Conservation (phyloP, 768 basidiomycete genomes). For the Amylocystis lapponica region DNA sequence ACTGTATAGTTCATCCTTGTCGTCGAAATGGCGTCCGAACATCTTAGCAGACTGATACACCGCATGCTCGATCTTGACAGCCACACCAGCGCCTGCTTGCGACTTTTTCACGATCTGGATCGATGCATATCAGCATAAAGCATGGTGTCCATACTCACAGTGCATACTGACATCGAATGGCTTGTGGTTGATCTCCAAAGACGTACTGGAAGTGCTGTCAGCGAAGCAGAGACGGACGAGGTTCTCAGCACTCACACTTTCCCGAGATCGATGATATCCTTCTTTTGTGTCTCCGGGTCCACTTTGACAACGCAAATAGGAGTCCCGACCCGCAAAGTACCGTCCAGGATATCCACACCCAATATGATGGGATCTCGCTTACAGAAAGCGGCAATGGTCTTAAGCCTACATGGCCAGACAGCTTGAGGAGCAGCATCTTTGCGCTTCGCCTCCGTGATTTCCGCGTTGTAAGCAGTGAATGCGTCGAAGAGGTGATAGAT, state of each 20-base stretch:
- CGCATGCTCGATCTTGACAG: conserved; percentile 97
- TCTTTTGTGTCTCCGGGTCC: conserved; percentile 85
- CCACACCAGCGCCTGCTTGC: conserved; percentile 94
- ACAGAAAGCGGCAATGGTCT: conserved; percentile 89
- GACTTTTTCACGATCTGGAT: conserved; percentile 81
- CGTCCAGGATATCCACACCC: conserved; percentile 94
- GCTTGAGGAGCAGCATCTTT: conserved; percentile 91
- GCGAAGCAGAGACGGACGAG: neutral
- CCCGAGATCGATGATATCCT: conserved; percentile 86
- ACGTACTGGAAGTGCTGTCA: conserved; percentile 53
- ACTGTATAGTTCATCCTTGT: conserved; percentile 90
- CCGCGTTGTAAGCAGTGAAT: conserved; percentile 90
- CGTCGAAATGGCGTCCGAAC: conserved; percentile 94
- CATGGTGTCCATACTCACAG: neutral
- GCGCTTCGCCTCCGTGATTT: conserved; percentile 89
- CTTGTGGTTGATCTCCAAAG: conserved; percentile 97
- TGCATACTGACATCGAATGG: conserved; percentile 54
- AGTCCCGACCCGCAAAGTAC: conserved; percentile 85
- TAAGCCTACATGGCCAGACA: conserved; percentile 94
- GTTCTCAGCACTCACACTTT: conserved; percentile 65
- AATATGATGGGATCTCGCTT: conserved; percentile 97
- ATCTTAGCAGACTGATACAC: conserved; percentile 93
- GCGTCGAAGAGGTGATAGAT: conserved; percentile 98
- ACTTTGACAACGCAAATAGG: conserved; percentile 92
- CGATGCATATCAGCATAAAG: conserved; percentile 1